phyloP scores from a whole-genome alignment of 495 filamentous ascomycete genomes.

The Ascobolus immersus region DNA sequence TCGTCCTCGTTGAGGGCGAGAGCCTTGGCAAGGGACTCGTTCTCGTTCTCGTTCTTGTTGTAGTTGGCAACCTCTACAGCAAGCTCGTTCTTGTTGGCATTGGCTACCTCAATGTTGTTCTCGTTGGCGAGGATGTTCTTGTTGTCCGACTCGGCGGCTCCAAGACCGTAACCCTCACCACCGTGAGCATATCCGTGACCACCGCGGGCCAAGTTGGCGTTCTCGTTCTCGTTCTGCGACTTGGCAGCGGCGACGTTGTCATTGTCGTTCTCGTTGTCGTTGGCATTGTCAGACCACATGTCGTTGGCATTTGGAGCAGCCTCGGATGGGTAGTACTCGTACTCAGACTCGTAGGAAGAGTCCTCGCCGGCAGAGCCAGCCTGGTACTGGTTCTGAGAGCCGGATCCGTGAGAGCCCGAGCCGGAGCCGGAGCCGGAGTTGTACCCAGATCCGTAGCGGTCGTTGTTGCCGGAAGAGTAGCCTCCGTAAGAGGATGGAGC shows the following conservation, averaged over 20 bases:
- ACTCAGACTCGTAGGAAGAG: slow-evolving; percentile 1
- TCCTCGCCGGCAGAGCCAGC: slow-evolving; percentile 4
- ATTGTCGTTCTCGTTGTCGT: slow-evolving; percentile 14
- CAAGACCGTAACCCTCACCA: slow-evolving; percentile 16
- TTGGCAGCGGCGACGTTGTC: slow-evolving; percentile 16
- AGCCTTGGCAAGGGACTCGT: slow-evolving; percentile 16
- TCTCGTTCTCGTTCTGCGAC: slow-evolving; percentile 18
- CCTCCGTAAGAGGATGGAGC: too few relatives aligned
- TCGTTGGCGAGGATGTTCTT: slow-evolving; percentile 16
- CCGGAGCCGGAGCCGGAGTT: too few relatives aligned
- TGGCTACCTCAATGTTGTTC: slow-evolving; percentile 18
- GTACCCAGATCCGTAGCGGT: slow-evolving; percentile 10
- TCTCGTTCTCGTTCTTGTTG: slow-evolving; percentile 17
- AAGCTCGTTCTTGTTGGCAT: slow-evolving; percentile 17
- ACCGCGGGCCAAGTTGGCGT: slow-evolving; percentile 16
- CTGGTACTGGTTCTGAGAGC: not conserved
- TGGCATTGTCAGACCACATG: slow-evolving; percentile 1
- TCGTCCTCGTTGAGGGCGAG: slow-evolving; percentile 14
- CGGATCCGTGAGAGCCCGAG: slow-evolving; percentile 3
- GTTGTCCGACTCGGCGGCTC: slow-evolving; percentile 14
- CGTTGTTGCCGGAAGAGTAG: slow-evolving; percentile 12
- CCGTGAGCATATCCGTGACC: slow-evolving; percentile 14
- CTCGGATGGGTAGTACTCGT: slow-evolving; percentile 10
- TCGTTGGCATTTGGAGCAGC: slow-evolving; percentile 5
- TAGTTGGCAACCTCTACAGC: slow-evolving; percentile 17